Base-by-base conservation (phyloP, 768 basidiomycete genomes). In the Serpula lacrymans region DNA sequence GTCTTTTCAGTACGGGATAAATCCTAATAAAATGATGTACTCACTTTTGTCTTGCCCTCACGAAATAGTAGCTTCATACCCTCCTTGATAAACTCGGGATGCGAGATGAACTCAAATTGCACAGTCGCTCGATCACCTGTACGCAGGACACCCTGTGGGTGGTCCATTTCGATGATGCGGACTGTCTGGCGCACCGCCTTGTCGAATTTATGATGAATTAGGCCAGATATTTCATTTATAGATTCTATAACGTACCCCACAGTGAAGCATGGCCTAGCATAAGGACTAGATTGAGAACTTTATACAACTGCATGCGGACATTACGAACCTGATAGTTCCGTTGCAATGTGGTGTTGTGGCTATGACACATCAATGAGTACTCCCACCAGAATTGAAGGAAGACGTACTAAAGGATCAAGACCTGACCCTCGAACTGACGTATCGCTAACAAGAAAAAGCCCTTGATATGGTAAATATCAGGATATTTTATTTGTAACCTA, bases 81-180 rank as follows among this genome's bases (percentile, higher is more conserved):
- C 50, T 84, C 84, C 59, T 94, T 93, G 48, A 98, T 70, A 57
- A 83, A 94, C 69, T 96, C 95, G 0, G 90, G 85, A 39, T 87
- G 84, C 11, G 88, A 84, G 40, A 95, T 88, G 55, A 97, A 95
- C 65, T 97, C 90, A 52, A 98, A 97, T 24, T 78, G 77, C n/a
- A 97, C 91, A 3, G 84, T 92, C 3, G 92, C 90, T 23, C 93
- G 78, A 57, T 99, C 96, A 4, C 96, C 96, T 0, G 95, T 99
- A 14, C 95, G 82, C 21, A 99, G 70, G 26, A 95, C 71, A 10
- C 85, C 86, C 54, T 88, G 84, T 6, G 90, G 88, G 49, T 92
- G 84, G 55, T 98, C 93, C 75, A 93, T 89, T 29, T 72, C 79
- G n/a, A 92, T 61, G 48, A 96, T 93, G 39, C 85, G 76, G 14